These are phyloP conservation scores for Salvia hispanica DNA, from an alignment of 257 asterid genomes.

Conservation along the genomic window DNA sequence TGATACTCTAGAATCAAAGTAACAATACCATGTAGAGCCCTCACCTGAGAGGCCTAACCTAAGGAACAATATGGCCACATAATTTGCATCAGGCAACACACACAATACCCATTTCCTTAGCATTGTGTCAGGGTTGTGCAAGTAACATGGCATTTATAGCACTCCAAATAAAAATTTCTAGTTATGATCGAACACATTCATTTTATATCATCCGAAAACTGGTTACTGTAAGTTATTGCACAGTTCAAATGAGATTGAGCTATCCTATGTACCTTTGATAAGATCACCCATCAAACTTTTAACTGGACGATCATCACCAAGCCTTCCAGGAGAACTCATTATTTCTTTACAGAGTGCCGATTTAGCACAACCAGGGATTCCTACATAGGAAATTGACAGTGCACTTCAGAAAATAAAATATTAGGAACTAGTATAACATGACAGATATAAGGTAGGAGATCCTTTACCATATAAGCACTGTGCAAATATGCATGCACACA, in stretches of 20 bases:
- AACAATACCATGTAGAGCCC: slow-evolving; percentile 6
- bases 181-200: not conserved
- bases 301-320: slow-evolving; percentile 92
- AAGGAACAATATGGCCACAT: slow-evolving; percentile 11
- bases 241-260: slow-evolving; percentile 13
- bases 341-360: slow-evolving; percentile 94
- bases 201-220: not conserved
- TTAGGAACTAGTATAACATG: slow-evolving; percentile 26
- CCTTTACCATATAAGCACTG: slow-evolving; percentile 8
- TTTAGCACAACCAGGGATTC: slow-evolving; percentile 99
- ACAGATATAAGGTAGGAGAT: slow-evolving; percentile 20
- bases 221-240: not conserved
- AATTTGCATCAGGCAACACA: not conserved
- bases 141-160: slow-evolving; percentile 20
- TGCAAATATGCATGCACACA: not conserved
- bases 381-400: slow-evolving; percentile 42
- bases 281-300: slow-evolving; percentile 96
- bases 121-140: not conserved
- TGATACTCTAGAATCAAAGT: slow-evolving; percentile 4
- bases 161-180: not conserved
- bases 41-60: slow-evolving; percentile 14
- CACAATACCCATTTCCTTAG: not conserved
- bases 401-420: slow-evolving; percentile 33
- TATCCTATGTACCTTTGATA: slow-evolving; percentile 63
- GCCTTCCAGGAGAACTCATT: slow-evolving; percentile 60